A percentile compares a stretch with the other conserved stretches of the same genome.
These are phyloP conservation scores for Tilletiaria anomala DNA, from an alignment of 1,284 basidiomycete genomes.

Conservation along the genomic window DNA sequence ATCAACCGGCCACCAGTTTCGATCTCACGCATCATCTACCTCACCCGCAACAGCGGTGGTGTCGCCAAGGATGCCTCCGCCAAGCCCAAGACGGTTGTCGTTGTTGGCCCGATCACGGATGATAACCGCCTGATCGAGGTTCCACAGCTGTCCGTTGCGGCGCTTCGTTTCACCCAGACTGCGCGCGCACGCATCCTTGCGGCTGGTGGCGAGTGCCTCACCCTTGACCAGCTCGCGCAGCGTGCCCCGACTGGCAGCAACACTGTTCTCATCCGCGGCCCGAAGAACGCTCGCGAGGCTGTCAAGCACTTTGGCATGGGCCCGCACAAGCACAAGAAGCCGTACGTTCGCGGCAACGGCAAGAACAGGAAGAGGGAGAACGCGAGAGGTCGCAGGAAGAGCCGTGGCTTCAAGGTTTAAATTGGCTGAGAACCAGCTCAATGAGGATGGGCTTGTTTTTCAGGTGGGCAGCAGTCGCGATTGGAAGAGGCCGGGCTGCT, in stretches of 20 bases:
- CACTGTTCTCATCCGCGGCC: slow-evolving; percentile 81
- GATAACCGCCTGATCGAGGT: slow-evolving; percentile 75
- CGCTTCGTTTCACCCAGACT: slow-evolving; percentile 81
- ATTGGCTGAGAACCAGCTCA: too few relatives aligned
- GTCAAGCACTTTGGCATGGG: slow-evolving; percentile 73
- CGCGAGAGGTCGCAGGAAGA: slow-evolving; percentile 44
- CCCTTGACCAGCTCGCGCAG: slow-evolving; percentile 90
- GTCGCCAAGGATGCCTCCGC: too few relatives aligned
- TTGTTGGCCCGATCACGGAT: slow-evolving; percentile 86
- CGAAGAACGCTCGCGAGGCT: slow-evolving; percentile 82
- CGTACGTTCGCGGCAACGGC: slow-evolving; percentile 82
- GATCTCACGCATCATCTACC: slow-evolving; percentile 36
- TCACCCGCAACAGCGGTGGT: slow-evolving; percentile 36
- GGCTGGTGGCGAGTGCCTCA: slow-evolving; percentile 85
- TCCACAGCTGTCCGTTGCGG: slow-evolving; percentile 86
- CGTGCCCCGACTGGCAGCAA: slow-evolving; percentile 87
- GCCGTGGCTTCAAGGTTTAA: slow-evolving; percentile 42
- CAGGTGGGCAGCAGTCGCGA: too few relatives aligned
- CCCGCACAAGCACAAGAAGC: slow-evolving; percentile 64
- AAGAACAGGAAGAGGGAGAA: slow-evolving; percentile 68
- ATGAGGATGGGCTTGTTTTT: too few relatives aligned
- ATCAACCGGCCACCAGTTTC: slow-evolving; percentile 95
- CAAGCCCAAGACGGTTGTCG: slow-evolving; percentile 61
- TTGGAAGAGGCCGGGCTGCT: too few relatives aligned
- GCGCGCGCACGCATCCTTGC: slow-evolving; percentile 89